phyloP scores from a whole-genome alignment of 306 rosid species.

The Boehmeria nivea region DNA sequence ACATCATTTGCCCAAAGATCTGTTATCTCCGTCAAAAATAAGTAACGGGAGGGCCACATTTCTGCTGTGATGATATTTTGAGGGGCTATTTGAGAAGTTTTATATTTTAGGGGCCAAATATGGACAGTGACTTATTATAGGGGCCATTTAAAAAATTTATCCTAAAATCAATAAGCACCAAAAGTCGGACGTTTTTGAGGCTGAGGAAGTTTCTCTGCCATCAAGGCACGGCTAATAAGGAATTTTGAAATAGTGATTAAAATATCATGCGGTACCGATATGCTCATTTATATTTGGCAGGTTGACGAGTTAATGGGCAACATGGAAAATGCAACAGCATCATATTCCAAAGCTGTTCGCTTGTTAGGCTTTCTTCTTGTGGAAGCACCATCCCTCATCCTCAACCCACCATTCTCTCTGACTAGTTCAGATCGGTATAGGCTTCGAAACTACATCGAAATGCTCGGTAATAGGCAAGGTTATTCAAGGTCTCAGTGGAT shows the following conservation, averaged over 20 bases:
- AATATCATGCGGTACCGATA: neutral
- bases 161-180: neutral
- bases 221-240: neutral
- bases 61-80: no score
- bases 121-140: no score
- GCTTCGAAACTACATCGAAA: slow-evolving; percentile 70
- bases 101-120: no score
- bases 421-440: slow-evolving; percentile 83
- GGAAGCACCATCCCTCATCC: slow-evolving; percentile 91
- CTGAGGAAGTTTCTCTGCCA: no score
- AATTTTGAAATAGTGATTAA: neutral
- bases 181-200: no score
- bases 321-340: slow-evolving; percentile 64
- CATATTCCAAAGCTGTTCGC: slow-evolving; percentile 69
- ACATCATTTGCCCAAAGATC: no score
- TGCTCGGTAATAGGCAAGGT: slow-evolving; percentile 74
- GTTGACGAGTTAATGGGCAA: slow-evolving; percentile 93
- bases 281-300: slow-evolving; percentile 38
- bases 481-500: slow-evolving; percentile 72
- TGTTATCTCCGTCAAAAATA: no score
- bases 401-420: slow-evolving; percentile 84
- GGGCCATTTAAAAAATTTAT: no score
- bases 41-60: no score
- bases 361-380: slow-evolving; percentile 68
- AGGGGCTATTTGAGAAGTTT: no score